Evolutionary conservation across 805 yeast genomes (phyloP).

Genomic region (Candida nitratophila): DNA sequence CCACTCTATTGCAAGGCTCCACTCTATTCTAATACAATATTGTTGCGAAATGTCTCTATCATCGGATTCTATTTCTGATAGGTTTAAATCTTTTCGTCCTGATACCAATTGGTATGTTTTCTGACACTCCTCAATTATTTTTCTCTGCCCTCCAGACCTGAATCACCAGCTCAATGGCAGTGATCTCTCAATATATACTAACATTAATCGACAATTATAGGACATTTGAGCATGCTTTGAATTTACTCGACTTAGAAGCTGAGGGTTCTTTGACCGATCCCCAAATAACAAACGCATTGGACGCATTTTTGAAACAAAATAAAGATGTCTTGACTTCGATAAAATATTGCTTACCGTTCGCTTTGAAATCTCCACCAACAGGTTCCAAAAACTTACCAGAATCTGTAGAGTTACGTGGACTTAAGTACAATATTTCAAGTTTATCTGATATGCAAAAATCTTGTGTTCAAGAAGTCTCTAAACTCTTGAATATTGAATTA

Average conservation of each 20-base stretch:
- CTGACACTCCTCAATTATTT: neutral
- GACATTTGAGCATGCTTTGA: slow-evolving; percentile 17
- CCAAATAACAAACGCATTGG: neutral
- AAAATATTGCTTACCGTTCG: slow-evolving; percentile 2
- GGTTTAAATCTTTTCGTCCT: neutral
- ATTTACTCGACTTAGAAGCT: slow-evolving; percentile 4
- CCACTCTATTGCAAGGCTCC: too few species aligned
- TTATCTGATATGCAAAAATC: slow-evolving; percentile 28
- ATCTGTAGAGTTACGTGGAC: neutral
- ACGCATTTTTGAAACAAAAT: slow-evolving; percentile 2
- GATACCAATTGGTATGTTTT: slow-evolving; percentile 1
- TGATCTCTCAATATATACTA: neutral
- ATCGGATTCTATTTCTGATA: neutral
- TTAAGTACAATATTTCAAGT: slow-evolving; percentile 30
- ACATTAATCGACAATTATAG: slow-evolving; percentile 1
- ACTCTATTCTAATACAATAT: too few species aligned
- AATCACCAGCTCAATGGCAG: too few species aligned
- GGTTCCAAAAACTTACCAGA: neutral
- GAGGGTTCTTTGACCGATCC: neutral
- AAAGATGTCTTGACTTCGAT: neutral
- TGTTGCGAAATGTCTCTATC: neutral
- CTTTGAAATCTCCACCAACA: neutral
- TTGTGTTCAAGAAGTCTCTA: slow-evolving; percentile 34
- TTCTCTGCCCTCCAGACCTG: too few species aligned
- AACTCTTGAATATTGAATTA: slow-evolving; percentile 30